phyloP scores from a whole-genome alignment of 345 rosid species.

The Rhodamnia rubescens region DNA sequence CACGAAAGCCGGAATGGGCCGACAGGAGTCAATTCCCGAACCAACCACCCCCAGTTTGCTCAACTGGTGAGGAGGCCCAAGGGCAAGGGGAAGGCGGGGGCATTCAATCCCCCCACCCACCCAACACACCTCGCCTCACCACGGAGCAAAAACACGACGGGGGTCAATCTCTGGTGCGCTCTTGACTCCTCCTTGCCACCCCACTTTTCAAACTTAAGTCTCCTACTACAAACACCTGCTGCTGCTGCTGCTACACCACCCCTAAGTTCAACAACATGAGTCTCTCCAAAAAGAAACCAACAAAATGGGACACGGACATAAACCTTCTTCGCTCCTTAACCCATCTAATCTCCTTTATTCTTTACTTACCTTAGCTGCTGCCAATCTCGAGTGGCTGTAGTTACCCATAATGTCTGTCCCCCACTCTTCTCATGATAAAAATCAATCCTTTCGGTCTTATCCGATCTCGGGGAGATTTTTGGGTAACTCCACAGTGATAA shows the following conservation, averaged over 20 bases:
- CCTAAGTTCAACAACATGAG: neutral
- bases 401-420: constrained; percentile 27
- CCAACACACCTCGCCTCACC: neutral
- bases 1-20: constrained; percentile 4
- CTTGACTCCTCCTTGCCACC: constrained; percentile 59
- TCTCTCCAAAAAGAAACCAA: neutral
- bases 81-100: neutral
- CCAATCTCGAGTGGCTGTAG: neutral
- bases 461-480: neutral
- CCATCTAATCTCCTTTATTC: neutral
- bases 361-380: neutral
- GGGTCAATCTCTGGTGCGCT: constrained; percentile 70
- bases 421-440: neutral
- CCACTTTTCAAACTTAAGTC: neutral
- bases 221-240: neutral
- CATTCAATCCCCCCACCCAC: neutral
- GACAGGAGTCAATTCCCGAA: constrained; percentile 96
- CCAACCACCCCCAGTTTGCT: constrained; percentile 48
- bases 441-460: neutral
- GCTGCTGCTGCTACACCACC: neutral
- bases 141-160: constrained; percentile 13
- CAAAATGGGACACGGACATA: too few relatives aligned
- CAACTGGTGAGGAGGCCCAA: neutral
- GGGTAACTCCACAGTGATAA: neutral
- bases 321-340: neutral